Evolutionary conservation across 495 filamentous ascomycete species (phyloP).

Genomic region (Podospora appendiculata): DNA sequence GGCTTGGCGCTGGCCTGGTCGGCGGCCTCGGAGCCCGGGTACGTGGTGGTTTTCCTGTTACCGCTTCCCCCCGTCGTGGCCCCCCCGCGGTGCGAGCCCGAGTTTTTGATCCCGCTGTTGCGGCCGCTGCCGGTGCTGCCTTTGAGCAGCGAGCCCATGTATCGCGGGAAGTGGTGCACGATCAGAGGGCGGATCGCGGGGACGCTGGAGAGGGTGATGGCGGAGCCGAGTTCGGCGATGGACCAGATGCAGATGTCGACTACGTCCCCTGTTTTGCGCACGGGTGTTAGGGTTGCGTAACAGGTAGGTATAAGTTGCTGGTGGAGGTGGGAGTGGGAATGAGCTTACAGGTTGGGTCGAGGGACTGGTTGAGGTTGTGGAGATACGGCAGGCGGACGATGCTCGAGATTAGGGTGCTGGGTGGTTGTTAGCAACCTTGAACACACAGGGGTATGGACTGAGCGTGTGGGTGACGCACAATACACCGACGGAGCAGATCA

Average conservation of each 20-base stretch:
- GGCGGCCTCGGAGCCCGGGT: neutral
- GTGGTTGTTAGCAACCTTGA: neutral
- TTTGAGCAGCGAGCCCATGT: neutral
- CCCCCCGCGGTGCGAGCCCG: neutral
- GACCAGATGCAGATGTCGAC: slow-evolving; percentile 8
- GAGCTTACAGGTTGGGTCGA: slow-evolving; percentile 4
- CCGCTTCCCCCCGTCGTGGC: neutral
- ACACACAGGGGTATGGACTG: too few relatives aligned
- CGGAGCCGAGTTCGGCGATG: slow-evolving; percentile 4
- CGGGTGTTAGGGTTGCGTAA: neutral
- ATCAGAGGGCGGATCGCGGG: slow-evolving; percentile 3
- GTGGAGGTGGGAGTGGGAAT: neutral
- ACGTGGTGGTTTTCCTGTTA: neutral
- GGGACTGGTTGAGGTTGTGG: slow-evolving; percentile 3
- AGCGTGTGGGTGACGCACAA: neutral
- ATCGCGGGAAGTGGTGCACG: neutral
- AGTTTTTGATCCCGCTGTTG: neutral
- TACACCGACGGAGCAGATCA: slow-evolving; percentile 3
- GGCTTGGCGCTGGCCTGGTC: neutral
- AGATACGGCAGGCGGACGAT: slow-evolving; percentile 2
- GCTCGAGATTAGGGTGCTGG: slow-evolving; percentile 4
- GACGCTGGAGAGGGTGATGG: slow-evolving; percentile 2
- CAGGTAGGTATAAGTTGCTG: neutral
- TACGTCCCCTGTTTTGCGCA: slow-evolving; percentile 1
- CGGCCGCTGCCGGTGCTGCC: neutral